Conservation (phyloP, 495 filamentous ascomycete genomes). For the Neohortaea acidophila region DNA sequence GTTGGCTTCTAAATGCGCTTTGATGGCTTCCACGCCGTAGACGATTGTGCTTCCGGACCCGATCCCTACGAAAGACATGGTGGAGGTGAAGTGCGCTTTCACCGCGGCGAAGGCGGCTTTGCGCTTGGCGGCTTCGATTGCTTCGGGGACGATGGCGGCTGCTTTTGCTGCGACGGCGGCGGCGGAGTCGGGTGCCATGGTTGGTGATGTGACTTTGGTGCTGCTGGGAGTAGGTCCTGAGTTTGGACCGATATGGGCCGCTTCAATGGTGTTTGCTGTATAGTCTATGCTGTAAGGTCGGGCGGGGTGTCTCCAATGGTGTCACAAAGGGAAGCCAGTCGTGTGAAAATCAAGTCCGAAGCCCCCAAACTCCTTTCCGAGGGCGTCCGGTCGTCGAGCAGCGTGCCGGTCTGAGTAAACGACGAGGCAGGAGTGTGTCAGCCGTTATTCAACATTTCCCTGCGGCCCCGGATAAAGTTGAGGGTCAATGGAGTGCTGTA, state of each 20-base stretch:
- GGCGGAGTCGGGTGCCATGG: slow-evolving; percentile 17
- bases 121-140: slow-evolving; percentile 68
- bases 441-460: no score
- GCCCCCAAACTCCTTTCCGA: background rate
- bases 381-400: no score
- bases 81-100: slow-evolving; percentile 59
- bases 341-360: no score
- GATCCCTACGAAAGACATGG: slow-evolving; percentile 70
- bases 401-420: no score
- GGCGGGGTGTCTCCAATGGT: no score
- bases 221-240: background rate
- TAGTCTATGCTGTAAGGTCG: no score
- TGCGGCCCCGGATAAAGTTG: no score
- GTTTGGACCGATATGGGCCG: no score
- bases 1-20: slow-evolving; percentile 36
- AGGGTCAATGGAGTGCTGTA: no score
- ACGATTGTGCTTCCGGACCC: slow-evolving; percentile 87
- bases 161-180: slow-evolving; percentile 1
- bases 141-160: slow-evolving; percentile 2
- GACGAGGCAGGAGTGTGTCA: no score
- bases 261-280: no score
- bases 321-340: no score
- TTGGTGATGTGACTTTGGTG: slow-evolving; percentile 1
- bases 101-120: slow-evolving; percentile 74
- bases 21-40: slow-evolving; percentile 91